phyloP scores from a whole-genome alignment of 345 rosid species.

The Hibiscus syriacus region DNA sequence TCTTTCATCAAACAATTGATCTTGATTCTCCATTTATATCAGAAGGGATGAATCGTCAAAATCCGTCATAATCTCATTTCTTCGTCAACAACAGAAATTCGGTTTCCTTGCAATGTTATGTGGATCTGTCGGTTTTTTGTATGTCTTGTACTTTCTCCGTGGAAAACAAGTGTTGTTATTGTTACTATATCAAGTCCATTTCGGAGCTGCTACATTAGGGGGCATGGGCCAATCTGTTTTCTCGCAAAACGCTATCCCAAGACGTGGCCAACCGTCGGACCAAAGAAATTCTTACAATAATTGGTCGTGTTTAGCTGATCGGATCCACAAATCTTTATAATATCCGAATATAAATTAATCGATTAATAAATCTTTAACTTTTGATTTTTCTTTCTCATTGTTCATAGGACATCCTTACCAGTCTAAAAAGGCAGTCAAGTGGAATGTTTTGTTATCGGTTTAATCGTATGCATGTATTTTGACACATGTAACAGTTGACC shows the following conservation, averaged over 20 bases:
- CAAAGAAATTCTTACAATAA: not conserved
- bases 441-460: too few species aligned
- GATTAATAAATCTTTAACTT: too few species aligned
- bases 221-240: conserved; percentile 6
- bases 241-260: not conserved
- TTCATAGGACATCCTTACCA: too few species aligned
- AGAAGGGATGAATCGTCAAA: too few species aligned
- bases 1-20: too few species aligned
- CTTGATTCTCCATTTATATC: too few species aligned
- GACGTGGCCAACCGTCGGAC: conserved; percentile 4
- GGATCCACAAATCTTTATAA: too few species aligned
- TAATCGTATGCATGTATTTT: not conserved
- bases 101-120: conserved; percentile 16
- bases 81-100: too few species aligned
- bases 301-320: too few species aligned
- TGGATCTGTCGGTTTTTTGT: conserved; percentile 15
- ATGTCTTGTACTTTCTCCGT: not conserved
- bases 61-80: too few species aligned
- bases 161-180: not conserved
- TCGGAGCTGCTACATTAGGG: not conserved
- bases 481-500: not conserved
- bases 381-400: too few species aligned
- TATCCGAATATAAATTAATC: fast-evolving
- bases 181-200: not conserved
- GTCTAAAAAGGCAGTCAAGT: too few species aligned